Base-by-base conservation (phyloP, 352 stramenopile genomes). In the Chrysophaeum taylorii region DNA sequence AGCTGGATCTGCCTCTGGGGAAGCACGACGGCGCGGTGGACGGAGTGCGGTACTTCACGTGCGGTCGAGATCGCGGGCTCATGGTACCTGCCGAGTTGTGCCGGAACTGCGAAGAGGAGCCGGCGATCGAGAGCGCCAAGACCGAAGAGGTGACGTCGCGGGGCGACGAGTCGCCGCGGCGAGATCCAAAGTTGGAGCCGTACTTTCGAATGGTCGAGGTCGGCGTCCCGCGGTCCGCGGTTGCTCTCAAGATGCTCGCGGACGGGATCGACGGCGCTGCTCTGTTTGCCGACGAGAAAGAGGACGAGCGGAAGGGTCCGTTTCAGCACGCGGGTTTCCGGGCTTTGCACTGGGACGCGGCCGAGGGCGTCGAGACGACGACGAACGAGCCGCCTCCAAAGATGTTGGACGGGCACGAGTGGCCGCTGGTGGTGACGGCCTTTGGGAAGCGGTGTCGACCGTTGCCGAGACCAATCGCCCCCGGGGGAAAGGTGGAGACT, bases 1-100 rank as follows among this genome's bases (percentile, higher is more conserved):
- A 92, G 72, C 76, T 92, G 25, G 84, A 91, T 41, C 75, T 73
- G 0, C 80, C 85, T 31, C 84, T 91, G 25, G 86, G 86, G 15
- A 90, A 90, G 78, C 89, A 92, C 82, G 89, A 87, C 67, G 86
- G 86, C 67, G 82, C 88, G 74, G 76, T 92, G 57, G 89, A 89
- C 63, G 86, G 85, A 64, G 77, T 79, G 64, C 81, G 86, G 27
- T 92, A 92, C 79, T 92, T 92, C 72, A 80, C 70, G 0, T 91
- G 85, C 60, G 75, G 75, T 25, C n/a, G n/a, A n/a, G 70, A 78
- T n/a, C 85, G 88, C 72, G 80, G 88, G 72, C 84, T 85, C 0
- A 76, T 91, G 48, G 48, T 60, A 25, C 18, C 48, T 9, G 48
- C 48, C 18, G 48, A 60, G 48, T 25, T 60, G 18, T 5, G 5